Evolutionary conservation across 768 basidiomycete genomes (phyloP), one percentile per base, ranked within the genome.

Genomic region (Gloeostereum incarnatum): DNA sequence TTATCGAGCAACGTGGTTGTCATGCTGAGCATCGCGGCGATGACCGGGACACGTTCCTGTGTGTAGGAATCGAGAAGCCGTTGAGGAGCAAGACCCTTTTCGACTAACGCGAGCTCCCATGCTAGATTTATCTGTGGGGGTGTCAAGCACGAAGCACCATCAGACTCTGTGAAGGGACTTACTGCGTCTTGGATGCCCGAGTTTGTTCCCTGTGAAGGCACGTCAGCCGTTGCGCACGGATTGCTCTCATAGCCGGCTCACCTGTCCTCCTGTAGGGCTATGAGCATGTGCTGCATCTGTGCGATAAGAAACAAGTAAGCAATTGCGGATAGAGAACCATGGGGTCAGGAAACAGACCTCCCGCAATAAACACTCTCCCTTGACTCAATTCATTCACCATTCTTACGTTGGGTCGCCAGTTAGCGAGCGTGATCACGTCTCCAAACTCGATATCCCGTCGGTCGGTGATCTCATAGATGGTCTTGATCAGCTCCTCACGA

Each of bases 341-440:
- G 18, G 14, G 33, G 5, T 26, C 5, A 9, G 30, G 11, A 6
- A 13, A 31, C 49, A 4, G 32, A 61, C 69, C 69, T 43, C 69
- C 70, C 19, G 49, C 60, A 21, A 69, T 35, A 36, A 69, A 70
- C n/a, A 59, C 62, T 4, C 65, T 55, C 1, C 66, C 68, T 6
- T 44, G 39, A 11, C 52, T 41, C 42, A 71, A 64, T 26, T 52
- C 59, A 35, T 67, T 47, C 3, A 57, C 62, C 66, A 68, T 67
- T 11, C 69, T 53, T 27, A 69, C 57, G 43, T 64, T 69, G 5
- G 67, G 60, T 20, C 69, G 42, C 40, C 52, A 64, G 13, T 51
- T 46, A 14, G 51, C 53, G 34, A 45, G 5, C 45, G 46, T 49
- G 6, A 51, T 35, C 3, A 57, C 31, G 10, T 60, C 48, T 9